phyloP scores from a whole-genome alignment of 2,329 filamentous ascomycete genomes.

The Aspergillus aculeatinus region DNA sequence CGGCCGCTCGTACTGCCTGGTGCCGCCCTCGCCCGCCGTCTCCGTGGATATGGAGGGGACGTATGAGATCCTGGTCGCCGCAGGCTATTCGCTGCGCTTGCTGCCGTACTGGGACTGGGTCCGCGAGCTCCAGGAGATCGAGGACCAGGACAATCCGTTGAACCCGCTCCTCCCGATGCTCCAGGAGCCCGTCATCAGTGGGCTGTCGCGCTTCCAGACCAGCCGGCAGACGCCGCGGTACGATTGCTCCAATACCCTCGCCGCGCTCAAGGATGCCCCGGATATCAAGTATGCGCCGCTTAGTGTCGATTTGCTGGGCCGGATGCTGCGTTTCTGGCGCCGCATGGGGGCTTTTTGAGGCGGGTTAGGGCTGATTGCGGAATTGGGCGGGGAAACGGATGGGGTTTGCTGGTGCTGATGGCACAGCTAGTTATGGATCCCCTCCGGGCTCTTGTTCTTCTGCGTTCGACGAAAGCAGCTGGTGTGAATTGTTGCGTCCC shows the following conservation, averaged over 20 bases:
- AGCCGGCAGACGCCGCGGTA: conserved; percentile 14
- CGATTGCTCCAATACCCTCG: conserved; percentile 8
- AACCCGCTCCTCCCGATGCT: conserved; percentile 39
- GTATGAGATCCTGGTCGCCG: conserved; percentile 2
- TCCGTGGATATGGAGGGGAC: conserved; percentile 14
- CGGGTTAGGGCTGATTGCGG: no score
- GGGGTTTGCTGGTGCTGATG: no score
- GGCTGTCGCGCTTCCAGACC: conserved; percentile 24
- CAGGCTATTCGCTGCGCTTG: neutral
- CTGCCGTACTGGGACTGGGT: conserved; percentile 8
- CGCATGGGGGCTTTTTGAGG: neutral
- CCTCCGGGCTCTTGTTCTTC: no score
- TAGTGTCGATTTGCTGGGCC: neutral
- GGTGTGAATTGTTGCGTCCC: no score
- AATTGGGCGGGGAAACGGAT: no score
- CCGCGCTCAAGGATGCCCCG: conserved; percentile 8
- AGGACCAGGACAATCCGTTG: conserved; percentile 7
- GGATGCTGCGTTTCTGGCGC: neutral
- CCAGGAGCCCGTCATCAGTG: conserved; percentile 33
- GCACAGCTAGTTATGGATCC: no score
- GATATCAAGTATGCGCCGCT: neutral
- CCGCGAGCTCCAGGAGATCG: neutral
- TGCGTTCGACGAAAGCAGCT: no score
- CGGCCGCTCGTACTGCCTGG: conserved; percentile 16
- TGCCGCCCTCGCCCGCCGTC: conserved; percentile 8